Base-by-base conservation (phyloP, 1,284 basidiomycete species). In the Cutaneotrichosporon cutaneum region DNA sequence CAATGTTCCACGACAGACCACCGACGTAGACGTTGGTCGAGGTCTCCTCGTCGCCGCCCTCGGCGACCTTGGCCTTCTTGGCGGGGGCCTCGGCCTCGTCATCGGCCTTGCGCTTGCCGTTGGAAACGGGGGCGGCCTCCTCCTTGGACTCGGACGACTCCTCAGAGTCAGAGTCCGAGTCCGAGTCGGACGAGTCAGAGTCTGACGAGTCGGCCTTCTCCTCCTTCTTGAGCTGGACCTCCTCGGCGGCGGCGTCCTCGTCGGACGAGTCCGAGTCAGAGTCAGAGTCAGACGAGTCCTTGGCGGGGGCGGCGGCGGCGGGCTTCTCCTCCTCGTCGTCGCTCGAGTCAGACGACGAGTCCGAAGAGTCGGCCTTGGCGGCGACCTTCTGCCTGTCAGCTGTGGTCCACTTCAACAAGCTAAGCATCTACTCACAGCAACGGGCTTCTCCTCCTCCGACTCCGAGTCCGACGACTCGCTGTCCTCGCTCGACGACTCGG, bases 1-100 rank as follows among this genome's bases (percentile, higher is more conserved):
- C 95, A 70, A 99, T 89, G 78, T 93, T 94, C 94, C 94, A 99
- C 35, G 92, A 95, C 56, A 99, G 85, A 67, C 87, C 87, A 59
- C 95, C 95, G 44, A 99, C 92, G 76, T 94, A 99, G 72, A 98
- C 85, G 57, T 88, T 89, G 76, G 85, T 88, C 53, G 83, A 85
- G 16, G 78, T 70, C 66, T 86, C 84, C 26, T 72, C 73, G 47
- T 77, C 81, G 32, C 81, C 82, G 54, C 86, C 80, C 47, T 79
- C 69, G 47, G 88, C 87, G 30, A 90, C 90, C 82, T 97, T 96
- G 74, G 94, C 90, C 83, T 97, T 96, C 68, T 74, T 82, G 85
- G 77, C 74, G 50, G 80, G 75, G 45, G 81, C 76, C 70, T 87
- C 84, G 36, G 84, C 84, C 76, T 81, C 75, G 14, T 54, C 52